Conservation (phyloP, 176 grass and related monocot genomes). For the Ananas comosus region DNA sequence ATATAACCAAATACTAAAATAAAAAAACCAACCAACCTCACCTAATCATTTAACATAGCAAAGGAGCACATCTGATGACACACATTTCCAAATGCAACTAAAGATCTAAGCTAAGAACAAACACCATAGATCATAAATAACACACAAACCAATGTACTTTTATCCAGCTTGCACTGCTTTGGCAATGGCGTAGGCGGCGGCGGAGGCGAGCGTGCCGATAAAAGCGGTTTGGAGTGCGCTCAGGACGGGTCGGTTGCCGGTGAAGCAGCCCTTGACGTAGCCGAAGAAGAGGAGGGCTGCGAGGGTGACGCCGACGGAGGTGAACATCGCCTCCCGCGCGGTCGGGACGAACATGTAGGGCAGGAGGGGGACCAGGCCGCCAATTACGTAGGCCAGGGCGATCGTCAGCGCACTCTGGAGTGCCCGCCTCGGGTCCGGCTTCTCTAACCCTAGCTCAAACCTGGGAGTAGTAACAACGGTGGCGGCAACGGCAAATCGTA, state of each 20-base stretch:
- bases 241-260: constrained; percentile 55
- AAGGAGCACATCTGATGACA: too few relatives aligned
- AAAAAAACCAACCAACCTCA: too few relatives aligned
- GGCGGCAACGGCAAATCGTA: too few relatives aligned
- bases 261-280: constrained; percentile 67
- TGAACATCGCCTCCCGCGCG: constrained; percentile 56
- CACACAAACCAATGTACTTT: not conserved
- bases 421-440: constrained; percentile 71
- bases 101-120: too few relatives aligned
- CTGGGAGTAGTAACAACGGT: constrained; percentile 6
- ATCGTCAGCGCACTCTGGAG: constrained; percentile 74
- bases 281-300: constrained; percentile 66
- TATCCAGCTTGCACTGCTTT: constrained; percentile 62
- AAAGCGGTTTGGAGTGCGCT: constrained; percentile 70
- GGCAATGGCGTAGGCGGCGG: constrained; percentile 61
- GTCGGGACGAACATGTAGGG: constrained; percentile 64
- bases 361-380: constrained; percentile 73
- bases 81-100: too few relatives aligned
- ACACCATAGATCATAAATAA: too few relatives aligned
- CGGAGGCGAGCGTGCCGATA: constrained; percentile 73
- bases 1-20: too few relatives aligned
- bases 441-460: constrained; percentile 87
- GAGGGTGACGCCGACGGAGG: constrained; percentile 59
- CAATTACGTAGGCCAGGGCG: constrained; percentile 51
- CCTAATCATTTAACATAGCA: too few relatives aligned